Evolutionary conservation across 2,329 filamentous ascomycete species (phyloP), one percentile per base, ranked within the genome.

Genomic region (Metarhizium album): DNA sequence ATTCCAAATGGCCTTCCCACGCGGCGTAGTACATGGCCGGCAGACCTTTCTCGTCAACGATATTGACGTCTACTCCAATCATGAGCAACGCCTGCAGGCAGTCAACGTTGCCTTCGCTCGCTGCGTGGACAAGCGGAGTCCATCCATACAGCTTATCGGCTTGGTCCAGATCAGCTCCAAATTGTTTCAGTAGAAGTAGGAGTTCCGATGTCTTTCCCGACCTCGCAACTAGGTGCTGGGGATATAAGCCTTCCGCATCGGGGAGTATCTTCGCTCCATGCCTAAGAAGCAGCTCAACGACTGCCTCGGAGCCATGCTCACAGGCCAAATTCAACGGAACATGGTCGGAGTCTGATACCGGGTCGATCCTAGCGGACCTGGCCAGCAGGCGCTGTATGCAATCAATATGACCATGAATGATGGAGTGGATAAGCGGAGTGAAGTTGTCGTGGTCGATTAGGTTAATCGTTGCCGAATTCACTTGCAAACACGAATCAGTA

Each of bases 1-100:
- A 97, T 61, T 91, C 86, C 50, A 97, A 71, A 64, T 97, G 88
- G 0, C 93, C 93, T 70, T 98, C 93, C 93, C 93, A 98, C 0
- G 90, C 91, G 14, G 93, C 93, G 67, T 98, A 98, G 68, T 98
- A 98, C 83, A 97, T 90, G 27, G 93, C 90, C 2, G 90, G 89
- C 3, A 97, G 76, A 16, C 83, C 85, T 64, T 97, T 98, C 69
- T 98, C 93, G 62, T 98, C 93, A 42, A 88, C 71, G 50, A 90
- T 86, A 56, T 83, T 84, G 1, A 86, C 79, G 60, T 94, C 82
- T 3, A 86, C 90, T 7, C 86, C 85, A 55, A 86, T 81, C 49
- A 89, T 81, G 11, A 98, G 74, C 3, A 98, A 75, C 1, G 84
- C 87, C 58, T 89, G 80, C 42, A 98, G 74, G 62, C 90, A 96